phyloP scores from a whole-genome alignment of 2,329 filamentous ascomycete species.

The Moelleriella libera region DNA sequence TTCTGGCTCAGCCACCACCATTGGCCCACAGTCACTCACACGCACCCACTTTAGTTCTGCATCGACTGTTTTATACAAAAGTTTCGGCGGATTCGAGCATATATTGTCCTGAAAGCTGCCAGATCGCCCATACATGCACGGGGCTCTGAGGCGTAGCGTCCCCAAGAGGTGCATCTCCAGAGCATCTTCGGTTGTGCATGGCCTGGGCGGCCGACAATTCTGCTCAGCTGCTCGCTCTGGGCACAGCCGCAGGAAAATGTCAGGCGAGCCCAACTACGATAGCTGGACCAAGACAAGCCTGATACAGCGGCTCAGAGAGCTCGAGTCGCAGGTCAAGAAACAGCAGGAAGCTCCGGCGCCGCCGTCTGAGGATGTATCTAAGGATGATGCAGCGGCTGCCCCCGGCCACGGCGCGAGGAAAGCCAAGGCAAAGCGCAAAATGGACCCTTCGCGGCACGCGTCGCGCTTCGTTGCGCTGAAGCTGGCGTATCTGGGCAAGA shows the following conservation, averaged over 20 bases:
- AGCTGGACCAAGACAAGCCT: slow-evolving; percentile 56
- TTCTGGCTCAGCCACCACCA: too few relatives aligned
- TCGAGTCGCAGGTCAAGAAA: slow-evolving; percentile 52
- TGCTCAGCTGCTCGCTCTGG: neutral
- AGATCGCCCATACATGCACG: neutral
- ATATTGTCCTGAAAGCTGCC: neutral
- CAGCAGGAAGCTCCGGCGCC: slow-evolving; percentile 15
- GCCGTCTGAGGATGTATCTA: slow-evolving; percentile 10
- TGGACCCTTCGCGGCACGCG: slow-evolving; percentile 69
- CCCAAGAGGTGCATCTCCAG: neutral
- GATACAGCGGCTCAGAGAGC: slow-evolving; percentile 49
- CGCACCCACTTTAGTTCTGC: too few relatives aligned
- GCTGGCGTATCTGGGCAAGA: slow-evolving; percentile 81
- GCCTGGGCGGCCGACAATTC: neutral
- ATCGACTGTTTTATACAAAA: neutral
- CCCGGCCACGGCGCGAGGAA: slow-evolving; percentile 10
- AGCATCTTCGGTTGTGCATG: neutral
- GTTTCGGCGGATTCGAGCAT: neutral
- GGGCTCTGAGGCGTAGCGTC: neutral
- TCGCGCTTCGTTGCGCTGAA: slow-evolving; percentile 83
- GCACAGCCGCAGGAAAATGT: slow-evolving; percentile 11
- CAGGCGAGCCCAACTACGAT: slow-evolving; percentile 34
- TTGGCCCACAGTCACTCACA: too few relatives aligned
- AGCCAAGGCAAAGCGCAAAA: slow-evolving; percentile 34
- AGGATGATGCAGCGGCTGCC: neutral